Base-by-base conservation (phyloP, 768 basidiomycete species). In the Boletus tomentosulus region DNA sequence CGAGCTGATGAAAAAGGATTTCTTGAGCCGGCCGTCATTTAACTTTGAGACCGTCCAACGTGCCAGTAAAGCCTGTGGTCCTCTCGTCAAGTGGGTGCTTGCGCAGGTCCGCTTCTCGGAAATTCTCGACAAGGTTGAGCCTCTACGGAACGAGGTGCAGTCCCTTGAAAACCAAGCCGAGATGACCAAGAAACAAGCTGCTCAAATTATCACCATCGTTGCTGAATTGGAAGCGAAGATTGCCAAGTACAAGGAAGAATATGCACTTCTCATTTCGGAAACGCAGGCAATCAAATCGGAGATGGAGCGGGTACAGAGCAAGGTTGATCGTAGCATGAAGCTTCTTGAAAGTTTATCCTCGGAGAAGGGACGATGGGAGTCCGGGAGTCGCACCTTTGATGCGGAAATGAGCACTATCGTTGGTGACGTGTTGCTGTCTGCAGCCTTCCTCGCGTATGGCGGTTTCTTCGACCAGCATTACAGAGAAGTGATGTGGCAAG, bases 401-500 rank as follows among this genome's bases (percentile, higher is more conserved):
- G 83, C 86, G 1, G 96, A 98, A 71, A 98, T 98, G 96, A 89
- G 92, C 67, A 99, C 97, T 41, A 95, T 98, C 58, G 92, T 95
- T 34, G 97, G 97, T 25, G 96, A 99, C 67, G 95, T 98, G 43
- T 74, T 99, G 30, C 79, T 98, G 34, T 97, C 96, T 39, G 89
- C 96, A 1, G 97, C 92, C 0, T 98, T 98, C 83, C 73, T 98
- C 55, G 95, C 97, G 1, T 99, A 99, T 62, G 87, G 89, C 22
- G 97, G 97, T 49, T 98, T 93, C 83, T 99, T 98, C 68, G 97
- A 99, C 68, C 97, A 99, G 69, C 87, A 92, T 66, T 96, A 98
- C 74, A 91, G 97, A 56, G 94, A 98, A 70, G 81, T 85, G 54
- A 95, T 97, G 91, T 94, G 92, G 92, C 87, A 93, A 60, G 87